These are phyloP conservation scores for Shiraia bambusicola DNA, from an alignment of 2,329 filamentous ascomycete genomes.

Conservation along the genomic window DNA sequence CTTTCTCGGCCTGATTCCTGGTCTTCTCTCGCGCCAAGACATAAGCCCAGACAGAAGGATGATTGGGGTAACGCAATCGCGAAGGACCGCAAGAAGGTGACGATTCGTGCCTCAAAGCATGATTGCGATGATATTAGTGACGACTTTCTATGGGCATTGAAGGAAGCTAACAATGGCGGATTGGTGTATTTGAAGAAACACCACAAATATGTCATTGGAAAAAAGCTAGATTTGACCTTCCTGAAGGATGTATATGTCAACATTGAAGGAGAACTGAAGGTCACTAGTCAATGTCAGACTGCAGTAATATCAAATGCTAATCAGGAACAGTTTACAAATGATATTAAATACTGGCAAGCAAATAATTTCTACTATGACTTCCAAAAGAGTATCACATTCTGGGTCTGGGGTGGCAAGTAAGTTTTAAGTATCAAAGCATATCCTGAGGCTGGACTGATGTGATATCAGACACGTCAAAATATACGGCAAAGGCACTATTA, in stretches of 20 bases:
- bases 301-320: slow-evolving; percentile 6
- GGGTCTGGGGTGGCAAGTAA: slow-evolving; percentile 62
- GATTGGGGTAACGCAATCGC: slow-evolving; percentile 35
- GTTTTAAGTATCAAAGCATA: not conserved
- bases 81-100: slow-evolving; percentile 50
- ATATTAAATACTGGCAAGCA: slow-evolving; percentile 52
- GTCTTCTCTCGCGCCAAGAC: slow-evolving; percentile 9
- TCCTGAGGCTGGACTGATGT: not conserved
- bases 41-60: slow-evolving; percentile 21
- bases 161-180: slow-evolving; percentile 61
- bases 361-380: slow-evolving; percentile 55
- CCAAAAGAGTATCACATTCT: slow-evolving; percentile 61
- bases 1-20: slow-evolving; percentile 5
- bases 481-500: slow-evolving; percentile 52
- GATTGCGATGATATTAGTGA: slow-evolving; percentile 59
- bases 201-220: slow-evolving; percentile 60
- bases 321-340: slow-evolving; percentile 46
- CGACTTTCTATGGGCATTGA: slow-evolving; percentile 57
- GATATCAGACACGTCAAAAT: slow-evolving; percentile 54
- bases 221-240: slow-evolving; percentile 60
- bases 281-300: slow-evolving; percentile 10
- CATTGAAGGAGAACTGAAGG: slow-evolving; percentile 57
- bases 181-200: slow-evolving; percentile 57
- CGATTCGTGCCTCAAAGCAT: slow-evolving; percentile 55
- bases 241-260: slow-evolving; percentile 60